These are phyloP conservation scores for Hibiscus syriacus DNA, from an alignment of 345 rosid species.

Conservation along the genomic window DNA sequence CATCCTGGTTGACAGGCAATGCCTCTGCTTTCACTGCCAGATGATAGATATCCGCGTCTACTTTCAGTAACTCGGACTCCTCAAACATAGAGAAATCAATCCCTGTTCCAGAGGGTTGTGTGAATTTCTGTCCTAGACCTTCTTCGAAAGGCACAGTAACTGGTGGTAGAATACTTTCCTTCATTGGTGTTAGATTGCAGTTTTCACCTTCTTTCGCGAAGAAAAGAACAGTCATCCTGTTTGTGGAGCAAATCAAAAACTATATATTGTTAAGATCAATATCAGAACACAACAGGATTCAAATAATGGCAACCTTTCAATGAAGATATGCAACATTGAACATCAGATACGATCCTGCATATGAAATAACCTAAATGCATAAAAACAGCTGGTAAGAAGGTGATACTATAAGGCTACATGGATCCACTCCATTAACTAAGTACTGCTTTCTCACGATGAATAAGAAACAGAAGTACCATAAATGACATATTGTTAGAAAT, in stretches of 20 bases:
- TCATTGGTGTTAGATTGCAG: conserved; percentile 50
- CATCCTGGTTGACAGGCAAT: conserved; percentile 27
- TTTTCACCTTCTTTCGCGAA: conserved; percentile 75
- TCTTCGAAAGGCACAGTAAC: conserved; percentile 50
- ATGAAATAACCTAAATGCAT: not conserved
- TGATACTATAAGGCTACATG: not conserved
- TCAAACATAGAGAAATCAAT: conserved; percentile 62
- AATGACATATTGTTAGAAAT: not conserved
- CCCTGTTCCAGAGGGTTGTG: conserved; percentile 69
- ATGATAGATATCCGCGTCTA: conserved; percentile 47
- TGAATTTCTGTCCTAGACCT: conserved; percentile 86
- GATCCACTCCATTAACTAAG: not conserved
- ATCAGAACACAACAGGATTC: conserved; percentile 1
- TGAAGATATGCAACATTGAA: not conserved
- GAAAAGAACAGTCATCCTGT: conserved; percentile 67
- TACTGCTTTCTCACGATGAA: not conserved
- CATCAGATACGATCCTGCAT: not conserved
- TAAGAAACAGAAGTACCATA: not conserved
- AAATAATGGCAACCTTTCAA: not conserved
- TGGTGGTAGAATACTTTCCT: conserved; percentile 50
- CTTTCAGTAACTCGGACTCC: conserved; percentile 41
- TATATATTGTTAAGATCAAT: conserved; percentile 4
- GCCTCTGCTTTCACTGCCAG: conserved; percentile 83
- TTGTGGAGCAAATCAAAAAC: conserved; percentile 9
- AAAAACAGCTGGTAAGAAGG: too few relatives aligned